These are phyloP conservation scores for Capsella bursapastoris DNA, from an alignment of 345 rosid species.

Conservation along the genomic window DNA sequence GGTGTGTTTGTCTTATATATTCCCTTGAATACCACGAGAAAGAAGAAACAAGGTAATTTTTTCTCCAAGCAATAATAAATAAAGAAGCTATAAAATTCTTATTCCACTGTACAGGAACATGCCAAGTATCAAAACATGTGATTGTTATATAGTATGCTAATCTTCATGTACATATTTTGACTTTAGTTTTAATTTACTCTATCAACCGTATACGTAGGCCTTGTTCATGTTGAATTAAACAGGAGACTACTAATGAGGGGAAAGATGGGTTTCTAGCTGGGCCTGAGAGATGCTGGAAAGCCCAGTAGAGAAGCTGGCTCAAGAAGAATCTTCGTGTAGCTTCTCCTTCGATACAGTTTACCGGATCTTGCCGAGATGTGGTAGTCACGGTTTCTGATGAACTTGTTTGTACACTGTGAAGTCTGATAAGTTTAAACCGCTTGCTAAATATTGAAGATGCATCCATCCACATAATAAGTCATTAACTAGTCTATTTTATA, in stretches of 20 bases:
- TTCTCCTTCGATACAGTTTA: background rate
- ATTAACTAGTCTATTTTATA: no score
- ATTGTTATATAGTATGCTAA: constrained; percentile 21
- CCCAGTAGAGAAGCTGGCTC: background rate
- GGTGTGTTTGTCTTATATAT: constrained; percentile 12
- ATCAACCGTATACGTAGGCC: background rate
- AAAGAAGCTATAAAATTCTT: constrained; percentile 27
- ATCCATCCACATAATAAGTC: no score
- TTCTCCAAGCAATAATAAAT: constrained; percentile 20
- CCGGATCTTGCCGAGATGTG: no score
- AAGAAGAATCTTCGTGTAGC: background rate
- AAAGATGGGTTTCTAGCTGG: background rate
- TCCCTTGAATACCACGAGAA: background rate
- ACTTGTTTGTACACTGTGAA: no score
- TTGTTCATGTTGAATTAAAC: background rate
- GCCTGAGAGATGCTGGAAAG: background rate
- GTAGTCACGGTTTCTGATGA: no score
- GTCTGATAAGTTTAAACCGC: no score
- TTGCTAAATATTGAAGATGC: no score
- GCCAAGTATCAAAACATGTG: constrained; percentile 48
- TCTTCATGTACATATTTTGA: constrained; percentile 33
- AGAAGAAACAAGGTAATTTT: constrained; percentile 17
- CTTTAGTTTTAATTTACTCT: background rate
- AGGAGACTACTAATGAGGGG: background rate
- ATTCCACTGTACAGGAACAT: constrained; percentile 36